Percentiles rank a stretch among this genome's conserved stretches.
These are phyloP conservation scores for Hymenoscyphus fraxineus DNA, from an alignment of 2,329 filamentous ascomycete genomes.

Conservation along the genomic window DNA sequence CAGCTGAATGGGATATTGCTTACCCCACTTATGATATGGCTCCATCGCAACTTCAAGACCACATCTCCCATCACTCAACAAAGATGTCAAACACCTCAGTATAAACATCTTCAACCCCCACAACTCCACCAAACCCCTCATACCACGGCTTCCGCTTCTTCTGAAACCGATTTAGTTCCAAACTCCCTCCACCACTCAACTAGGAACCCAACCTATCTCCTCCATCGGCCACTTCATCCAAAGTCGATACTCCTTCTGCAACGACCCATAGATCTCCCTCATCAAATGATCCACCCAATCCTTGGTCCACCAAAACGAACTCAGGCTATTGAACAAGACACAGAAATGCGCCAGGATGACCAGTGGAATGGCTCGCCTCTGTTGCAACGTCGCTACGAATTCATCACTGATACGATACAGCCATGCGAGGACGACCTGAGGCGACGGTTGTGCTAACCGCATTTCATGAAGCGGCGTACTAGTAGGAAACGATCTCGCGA, in stretches of 20 bases:
- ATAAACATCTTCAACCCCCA: too few relatives aligned
- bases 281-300: slow-evolving; percentile 38
- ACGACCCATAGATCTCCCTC: slow-evolving; percentile 29
- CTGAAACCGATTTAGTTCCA: not conserved
- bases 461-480: not conserved
- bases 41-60: too few relatives aligned
- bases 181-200: not conserved
- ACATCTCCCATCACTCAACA: too few relatives aligned
- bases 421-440: slow-evolving; percentile 18
- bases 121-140: too few relatives aligned
- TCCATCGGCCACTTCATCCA: slow-evolving; percentile 35
- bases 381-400: slow-evolving; percentile 30
- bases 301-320: slow-evolving; percentile 37
- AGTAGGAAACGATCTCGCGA: slow-evolving; percentile 12
- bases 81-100: too few relatives aligned
- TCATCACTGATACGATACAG: slow-evolving; percentile 19
- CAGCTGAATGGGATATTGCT: too few relatives aligned
- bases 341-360: slow-evolving; percentile 35
- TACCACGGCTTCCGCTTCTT: too few relatives aligned
- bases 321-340: slow-evolving; percentile 33
- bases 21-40: too few relatives aligned
- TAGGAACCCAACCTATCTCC: slow-evolving; percentile 23
- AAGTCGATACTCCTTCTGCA: slow-evolving; percentile 34
- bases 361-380: slow-evolving; percentile 21
- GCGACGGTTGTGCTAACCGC: slow-evolving; percentile 8